A percentile compares a stretch with the other conserved stretches of the same genome.
Conservation (phyloP, 371 early-diverging fungal genomes). For the Syncephalastrum racemosum region DNA sequence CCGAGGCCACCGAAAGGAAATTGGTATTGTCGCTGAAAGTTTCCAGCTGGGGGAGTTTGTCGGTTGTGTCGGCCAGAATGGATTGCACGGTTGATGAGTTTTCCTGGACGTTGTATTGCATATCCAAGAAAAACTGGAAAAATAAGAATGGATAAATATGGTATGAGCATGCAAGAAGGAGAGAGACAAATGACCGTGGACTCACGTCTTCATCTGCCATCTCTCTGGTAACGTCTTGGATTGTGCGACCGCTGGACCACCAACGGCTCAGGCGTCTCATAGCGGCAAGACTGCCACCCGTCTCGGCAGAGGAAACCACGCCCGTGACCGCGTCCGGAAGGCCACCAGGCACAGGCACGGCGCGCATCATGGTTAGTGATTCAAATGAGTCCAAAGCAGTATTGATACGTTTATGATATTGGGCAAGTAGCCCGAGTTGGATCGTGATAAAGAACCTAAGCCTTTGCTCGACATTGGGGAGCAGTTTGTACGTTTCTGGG, state of each 20-base stretch:
- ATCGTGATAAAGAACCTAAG: constrained; percentile 54
- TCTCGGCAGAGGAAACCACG: constrained; percentile 37
- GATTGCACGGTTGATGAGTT: too few species aligned
- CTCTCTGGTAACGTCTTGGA: constrained; percentile 43
- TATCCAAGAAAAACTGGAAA: constrained; percentile 53
- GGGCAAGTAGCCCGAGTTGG: constrained; percentile 47
- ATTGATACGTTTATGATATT: constrained; percentile 49
- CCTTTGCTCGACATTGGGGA: constrained; percentile 36
- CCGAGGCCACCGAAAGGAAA: constrained; percentile 18
- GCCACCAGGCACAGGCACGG: constrained; percentile 52
- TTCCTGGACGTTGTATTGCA: constrained; percentile 45
- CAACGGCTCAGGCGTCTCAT: constrained; percentile 49
- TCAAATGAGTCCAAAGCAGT: constrained; percentile 56
- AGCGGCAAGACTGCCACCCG: constrained; percentile 38
- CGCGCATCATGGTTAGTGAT: constrained; percentile 43
- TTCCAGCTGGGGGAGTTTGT: too few species aligned
- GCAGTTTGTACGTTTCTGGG: constrained; percentile 43
- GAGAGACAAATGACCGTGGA: constrained; percentile 1
- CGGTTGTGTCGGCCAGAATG: too few species aligned
- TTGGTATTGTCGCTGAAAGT: too few species aligned
- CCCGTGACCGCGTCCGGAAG: constrained; percentile 54
- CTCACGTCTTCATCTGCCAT: constrained; percentile 61
- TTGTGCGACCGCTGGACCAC: constrained; percentile 48
- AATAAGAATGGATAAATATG: constrained; percentile 3
- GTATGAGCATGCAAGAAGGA: not conserved